Conservation (phyloP, 1,139 yeast species). For the Hyphopichia khmerensis region DNA sequence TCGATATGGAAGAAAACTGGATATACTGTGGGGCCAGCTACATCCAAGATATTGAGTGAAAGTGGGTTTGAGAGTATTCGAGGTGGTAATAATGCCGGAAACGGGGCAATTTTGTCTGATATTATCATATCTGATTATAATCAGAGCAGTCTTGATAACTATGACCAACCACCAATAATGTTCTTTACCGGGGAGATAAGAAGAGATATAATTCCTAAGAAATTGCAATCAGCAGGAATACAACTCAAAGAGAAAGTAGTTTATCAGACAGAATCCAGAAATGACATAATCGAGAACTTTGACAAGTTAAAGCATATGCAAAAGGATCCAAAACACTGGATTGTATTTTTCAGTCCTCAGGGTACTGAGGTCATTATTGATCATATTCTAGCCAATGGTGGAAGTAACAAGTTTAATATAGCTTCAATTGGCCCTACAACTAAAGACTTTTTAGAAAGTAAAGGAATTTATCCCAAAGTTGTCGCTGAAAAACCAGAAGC, state of each 20-base stretch:
- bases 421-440: slow-evolving; percentile 97
- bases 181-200: slow-evolving; percentile 87
- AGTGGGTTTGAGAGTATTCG: slow-evolving; percentile 67
- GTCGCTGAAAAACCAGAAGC: slow-evolving; percentile 80
- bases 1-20: slow-evolving; percentile 50
- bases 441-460: slow-evolving; percentile 52
- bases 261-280: slow-evolving; percentile 60
- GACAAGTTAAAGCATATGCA: slow-evolving; percentile 12
- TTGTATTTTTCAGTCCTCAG: slow-evolving; percentile 89
- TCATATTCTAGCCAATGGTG: slow-evolving; percentile 27
- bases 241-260: slow-evolving; percentile 63
- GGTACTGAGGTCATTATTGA: slow-evolving; percentile 68
- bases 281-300: slow-evolving; percentile 46
- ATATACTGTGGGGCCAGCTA: slow-evolving; percentile 93
- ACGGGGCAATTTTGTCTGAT: slow-evolving; percentile 70
- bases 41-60: slow-evolving; percentile 55
- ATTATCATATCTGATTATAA: slow-evolving; percentile 49
- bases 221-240: slow-evolving; percentile 41
- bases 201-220: slow-evolving; percentile 75
- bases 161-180: slow-evolving; percentile 30
- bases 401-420: slow-evolving; percentile 34
- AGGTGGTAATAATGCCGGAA: slow-evolving; percentile 81
- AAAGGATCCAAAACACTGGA: slow-evolving; percentile 44
- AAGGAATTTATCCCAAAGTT: slow-evolving; percentile 57
- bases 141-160: slow-evolving; percentile 14